Evolutionary conservation across 1,284 basidiomycete species (phyloP), one percentile per base, ranked within the genome.

Genomic region (Boletus austroedulis): DNA sequence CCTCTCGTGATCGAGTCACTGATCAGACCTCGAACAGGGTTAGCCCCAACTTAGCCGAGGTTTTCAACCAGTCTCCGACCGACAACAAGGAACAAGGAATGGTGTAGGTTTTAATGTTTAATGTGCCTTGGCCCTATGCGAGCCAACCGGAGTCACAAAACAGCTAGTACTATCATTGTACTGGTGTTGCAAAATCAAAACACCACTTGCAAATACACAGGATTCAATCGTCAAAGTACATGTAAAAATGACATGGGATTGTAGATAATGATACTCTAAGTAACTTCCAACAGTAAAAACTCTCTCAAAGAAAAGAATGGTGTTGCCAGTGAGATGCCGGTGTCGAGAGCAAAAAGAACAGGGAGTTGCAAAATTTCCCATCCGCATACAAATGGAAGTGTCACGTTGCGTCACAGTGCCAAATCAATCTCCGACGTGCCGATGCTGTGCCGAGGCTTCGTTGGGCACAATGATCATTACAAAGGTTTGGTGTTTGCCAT

Each of bases 321-420:
- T 12, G 24, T 26, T 40, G 24, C 32, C 48, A 49, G 47, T 15
- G 31, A 7, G n/a, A 34, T 48, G 47, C 48, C 15, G 48, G 10
- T 40, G 38, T 40, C 15, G 2, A n/a, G n/a, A 8, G 38, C 38
- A 9, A 40, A 40, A 40, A 8, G 15, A n/a, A 40, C 38, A 17
- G 15, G 49, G 49, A 28, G 49, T 50, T 50, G 49, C 49, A 38
- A 38, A 28, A 50, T 50, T 50, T 50, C 49, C 36, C 49, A 28
- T 21, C 34, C 4, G 24, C 49, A 10, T 28, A 14, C 14, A 11
- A 34, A 29, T 4, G 5, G 11, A 14, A 15, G 19, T 50, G 49
- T 40, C 24, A 50, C 49, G 38, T 24, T 9, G 14, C 28, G 36
- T 38, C 49, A 38, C 34, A 28, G 15, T 12, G 11, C 7, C n/a